Base-by-base conservation (phyloP, 2,329 filamentous ascomycete genomes). In the Talaromyces sp. region DNA sequence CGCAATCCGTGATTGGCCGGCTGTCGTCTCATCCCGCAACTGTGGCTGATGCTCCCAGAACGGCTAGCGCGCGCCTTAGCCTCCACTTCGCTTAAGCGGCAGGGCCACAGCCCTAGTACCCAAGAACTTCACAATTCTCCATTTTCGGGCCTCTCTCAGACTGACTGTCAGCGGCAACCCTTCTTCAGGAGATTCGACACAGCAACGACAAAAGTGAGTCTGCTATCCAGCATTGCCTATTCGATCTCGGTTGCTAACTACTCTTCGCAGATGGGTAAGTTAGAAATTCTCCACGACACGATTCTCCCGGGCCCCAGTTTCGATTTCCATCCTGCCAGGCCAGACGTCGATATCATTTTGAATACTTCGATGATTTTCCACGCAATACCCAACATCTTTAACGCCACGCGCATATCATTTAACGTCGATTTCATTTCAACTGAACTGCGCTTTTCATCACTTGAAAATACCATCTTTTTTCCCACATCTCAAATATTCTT, bases 221-320 rank as follows among this genome's bases (percentile, higher is more conserved):
- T 56, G 60, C 61, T 61, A n/a, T n/a, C 17, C 35, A n/a, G 62
- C 61, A 60, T 24, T 50, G 55, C 43, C 64, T 59, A 60, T 65
- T 56, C 65, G 32, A 51, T 46, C 14, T 29, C 67, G 65, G 12
- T 46, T 60, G 41, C 58, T 62, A 60, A 62, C 54, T 14, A 35
- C 67, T 61, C 61, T 63, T 63, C 69, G 65, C 71, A 86, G 84
- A 87, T 87, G 84, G 84, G 84, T 87, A 82, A 85, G 84, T 81
- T 64, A 65, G 29, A 31, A 52, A 29, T 62, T 58, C 27, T 21
- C 26, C 26, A 29, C 19, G 24, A n/a, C 27, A 52, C 14, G 19
- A 26, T 26, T 29, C 5, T 52, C 27, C 48, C 24, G 48, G 26
- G 48, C 14, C 17, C 43, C 48, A 52, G 48, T 12, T 52, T 52